Base-by-base conservation (phyloP, 2,329 filamentous ascomycete genomes). In the Arthrobotrys conoides region DNA sequence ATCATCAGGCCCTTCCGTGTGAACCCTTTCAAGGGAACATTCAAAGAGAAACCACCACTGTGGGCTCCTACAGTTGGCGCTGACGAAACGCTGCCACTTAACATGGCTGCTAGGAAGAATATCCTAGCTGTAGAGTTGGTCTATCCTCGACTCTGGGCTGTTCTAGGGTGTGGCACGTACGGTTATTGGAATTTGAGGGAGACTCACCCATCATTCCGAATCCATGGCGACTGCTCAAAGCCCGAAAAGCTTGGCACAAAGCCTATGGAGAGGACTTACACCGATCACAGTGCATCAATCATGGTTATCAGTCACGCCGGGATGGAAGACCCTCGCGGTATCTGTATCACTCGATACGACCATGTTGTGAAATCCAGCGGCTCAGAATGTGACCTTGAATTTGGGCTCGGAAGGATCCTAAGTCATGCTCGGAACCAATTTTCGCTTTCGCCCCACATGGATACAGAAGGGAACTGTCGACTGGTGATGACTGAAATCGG, bases 111-210 rank as follows among this genome's bases (percentile, higher is more conserved):
- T 38, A 69, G 49, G 27, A 61, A 59, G 49, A 49, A 53, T 8
- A 70, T 76, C 41, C 20, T 76, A 4, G 72, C 33, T 12, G 46
- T 66, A 9, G 53, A 65, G 10, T 16, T 68, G 14, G 5, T 46
- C 24, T 70, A 76, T 41, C 57, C 57, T 27, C 8, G 27, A 61
- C 48, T 76, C 5, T 76, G 72, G 72, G 49, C 65, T 5, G 20
- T 76, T n/a, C 57, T 76, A 3, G 72, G 64, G 44, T 48, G 57
- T 8, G 72, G 72, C n/a, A 22, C 41, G 49, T 66, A 59, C 20
- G 72, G 72, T 12, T 70, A 38, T 49, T 76, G 72, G 72, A 16
- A 76, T 18, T 38, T 76, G 20, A 70, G n/a, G 14, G 49, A 70
- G 20, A 46, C 16, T 8, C 24, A 27, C 12, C 46, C 72, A 22